Percentiles rank a stretch among this genome's conserved stretches.
Conservation (phyloP, 441 rosid genomes). For the Erodium chrysanthum region DNA sequence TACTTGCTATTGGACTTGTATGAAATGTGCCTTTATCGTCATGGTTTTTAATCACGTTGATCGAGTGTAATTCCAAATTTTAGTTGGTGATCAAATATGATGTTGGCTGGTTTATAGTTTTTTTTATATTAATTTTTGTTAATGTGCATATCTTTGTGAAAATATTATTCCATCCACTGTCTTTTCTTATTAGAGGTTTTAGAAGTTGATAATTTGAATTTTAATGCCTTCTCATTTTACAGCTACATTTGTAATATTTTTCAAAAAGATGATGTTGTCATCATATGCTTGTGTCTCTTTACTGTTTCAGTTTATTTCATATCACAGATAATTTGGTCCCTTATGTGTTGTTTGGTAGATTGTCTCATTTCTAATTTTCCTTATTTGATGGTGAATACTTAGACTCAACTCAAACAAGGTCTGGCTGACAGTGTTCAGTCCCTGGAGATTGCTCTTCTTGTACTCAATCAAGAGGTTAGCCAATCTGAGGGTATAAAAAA, state of each 20-base stretch:
- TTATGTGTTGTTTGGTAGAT: conserved; percentile 19
- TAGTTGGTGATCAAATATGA: neutral
- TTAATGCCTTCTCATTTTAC: neutral
- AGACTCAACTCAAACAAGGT: conserved; percentile 55
- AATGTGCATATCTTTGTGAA: neutral
- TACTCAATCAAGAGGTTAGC: conserved; percentile 54
- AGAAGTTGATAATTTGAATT: neutral
- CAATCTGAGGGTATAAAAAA: conserved; percentile 48
- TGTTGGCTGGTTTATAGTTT: neutral
- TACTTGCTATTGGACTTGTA: neutral
- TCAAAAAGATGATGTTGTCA: neutral
- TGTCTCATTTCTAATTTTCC: conserved; percentile 19
- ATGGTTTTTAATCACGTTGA: neutral
- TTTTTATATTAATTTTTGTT: neutral
- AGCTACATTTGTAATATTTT: neutral
- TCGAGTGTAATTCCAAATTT: neutral
- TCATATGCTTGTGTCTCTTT: conserved; percentile 3
- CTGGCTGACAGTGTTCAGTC: conserved; percentile 38
- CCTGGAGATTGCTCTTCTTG: conserved; percentile 66
- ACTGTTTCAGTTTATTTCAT: neutral
- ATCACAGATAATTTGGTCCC: neutral
- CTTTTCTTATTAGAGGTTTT: neutral
- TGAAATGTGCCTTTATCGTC: neutral
- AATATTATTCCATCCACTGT: neutral
- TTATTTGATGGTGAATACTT: conserved; percentile 33